phyloP scores from a whole-genome alignment of 208 protist genomes.

The Trypanosoma conorhini region DNA sequence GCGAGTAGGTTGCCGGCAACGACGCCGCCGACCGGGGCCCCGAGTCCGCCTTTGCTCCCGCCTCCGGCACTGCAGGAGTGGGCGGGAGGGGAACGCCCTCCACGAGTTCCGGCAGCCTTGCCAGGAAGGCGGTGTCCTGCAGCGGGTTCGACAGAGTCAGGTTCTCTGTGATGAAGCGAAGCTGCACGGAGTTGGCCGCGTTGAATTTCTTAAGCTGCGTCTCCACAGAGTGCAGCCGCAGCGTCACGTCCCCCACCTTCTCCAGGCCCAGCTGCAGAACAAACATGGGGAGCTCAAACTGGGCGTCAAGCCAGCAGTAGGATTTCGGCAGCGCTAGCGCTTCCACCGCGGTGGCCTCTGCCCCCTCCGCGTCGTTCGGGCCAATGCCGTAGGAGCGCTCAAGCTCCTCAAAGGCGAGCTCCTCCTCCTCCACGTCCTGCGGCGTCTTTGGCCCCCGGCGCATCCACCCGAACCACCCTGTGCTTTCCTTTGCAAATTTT shows the following conservation, averaged over 20 bases:
- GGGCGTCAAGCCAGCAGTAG: constrained; percentile 69
- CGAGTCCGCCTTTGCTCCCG: constrained; percentile 16
- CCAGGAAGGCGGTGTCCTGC: constrained; percentile 16
- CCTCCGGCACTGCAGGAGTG: not conserved
- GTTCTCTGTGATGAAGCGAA: constrained; percentile 67
- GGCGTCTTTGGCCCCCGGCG: constrained; percentile 24
- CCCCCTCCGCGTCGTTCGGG: constrained; percentile 35
- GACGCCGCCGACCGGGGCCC: constrained; percentile 3
- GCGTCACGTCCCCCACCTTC: constrained; percentile 38
- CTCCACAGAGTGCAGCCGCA: constrained; percentile 59
- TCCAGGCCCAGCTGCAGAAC: constrained; percentile 54
- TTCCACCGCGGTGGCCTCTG: constrained; percentile 22
- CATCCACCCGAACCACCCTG: constrained; percentile 59
- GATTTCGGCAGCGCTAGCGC: constrained; percentile 45
- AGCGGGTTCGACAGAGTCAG: constrained; percentile 67
- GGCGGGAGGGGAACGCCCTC: constrained; percentile 30
- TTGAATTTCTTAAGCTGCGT: constrained; percentile 56
- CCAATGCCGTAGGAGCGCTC: constrained; percentile 73
- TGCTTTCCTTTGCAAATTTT: constrained; percentile 32
- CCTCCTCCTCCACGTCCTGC: constrained; percentile 47
- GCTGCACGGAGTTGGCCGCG: constrained; percentile 43
- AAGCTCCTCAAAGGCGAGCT: constrained; percentile 52
- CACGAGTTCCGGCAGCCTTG: constrained; percentile 33
- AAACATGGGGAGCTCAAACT: constrained; percentile 56
- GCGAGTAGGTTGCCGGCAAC: constrained; percentile 8